These are phyloP conservation scores for Zymoseptoria pseudotritici DNA, from an alignment of 2,329 filamentous ascomycete genomes.

Conservation along the genomic window DNA sequence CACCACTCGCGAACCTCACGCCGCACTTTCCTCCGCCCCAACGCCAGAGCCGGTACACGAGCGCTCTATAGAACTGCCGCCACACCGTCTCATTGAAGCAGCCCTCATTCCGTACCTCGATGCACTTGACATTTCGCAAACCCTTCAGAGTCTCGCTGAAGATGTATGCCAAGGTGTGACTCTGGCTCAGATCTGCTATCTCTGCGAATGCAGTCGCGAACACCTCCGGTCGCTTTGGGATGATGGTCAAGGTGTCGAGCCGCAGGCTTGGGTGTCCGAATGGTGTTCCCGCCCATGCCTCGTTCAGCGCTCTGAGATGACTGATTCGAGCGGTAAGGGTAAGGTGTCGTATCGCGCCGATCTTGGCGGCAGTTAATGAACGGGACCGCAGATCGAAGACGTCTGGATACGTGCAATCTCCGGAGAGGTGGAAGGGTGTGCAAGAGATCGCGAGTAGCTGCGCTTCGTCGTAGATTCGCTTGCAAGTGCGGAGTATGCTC, in stretches of 20 bases:
- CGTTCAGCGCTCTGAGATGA: slow-evolving; percentile 29
- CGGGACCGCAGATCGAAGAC: slow-evolving; percentile 21
- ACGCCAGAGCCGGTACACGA: slow-evolving; percentile 29
- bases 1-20: slow-evolving; percentile 22
- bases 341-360: slow-evolving; percentile 27
- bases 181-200: slow-evolving; percentile 30
- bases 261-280: slow-evolving; percentile 27
- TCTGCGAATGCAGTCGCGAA: slow-evolving; percentile 24
- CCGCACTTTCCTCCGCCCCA: slow-evolving; percentile 29
- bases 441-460: slow-evolving; percentile 26
- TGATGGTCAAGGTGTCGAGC: slow-evolving; percentile 27
- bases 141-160: slow-evolving; percentile 30
- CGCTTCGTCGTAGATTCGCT: slow-evolving; percentile 25
- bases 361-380: slow-evolving; percentile 14
- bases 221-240: slow-evolving; percentile 27
- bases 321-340: slow-evolving; percentile 27
- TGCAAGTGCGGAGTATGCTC: slow-evolving; percentile 17
- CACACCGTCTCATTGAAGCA: slow-evolving; percentile 30
- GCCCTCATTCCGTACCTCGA: slow-evolving; percentile 27
- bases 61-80: slow-evolving; percentile 27
- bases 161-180: slow-evolving; percentile 31
- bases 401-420: slow-evolving; percentile 20
- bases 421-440: slow-evolving; percentile 24
- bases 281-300: slow-evolving; percentile 28
- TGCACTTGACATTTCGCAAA: slow-evolving; percentile 22